Base-by-base conservation (phyloP, 305 asterid genomes). In the Salvia sclarea region DNA sequence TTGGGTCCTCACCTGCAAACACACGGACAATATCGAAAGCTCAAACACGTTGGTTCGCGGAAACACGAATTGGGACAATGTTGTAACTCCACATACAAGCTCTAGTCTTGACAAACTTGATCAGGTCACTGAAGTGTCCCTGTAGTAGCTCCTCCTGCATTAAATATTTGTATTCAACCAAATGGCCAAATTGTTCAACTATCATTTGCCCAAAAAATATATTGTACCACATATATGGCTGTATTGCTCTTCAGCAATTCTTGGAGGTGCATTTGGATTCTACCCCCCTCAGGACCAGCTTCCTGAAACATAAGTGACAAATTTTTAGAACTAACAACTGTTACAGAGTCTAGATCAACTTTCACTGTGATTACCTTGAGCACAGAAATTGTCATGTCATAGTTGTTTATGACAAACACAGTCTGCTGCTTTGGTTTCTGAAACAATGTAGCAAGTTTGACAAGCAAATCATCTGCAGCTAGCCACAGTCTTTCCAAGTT, bases 271-370 rank as follows among this genome's bases (percentile, higher is more conserved):
- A 85, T 78, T 71, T 91, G 98, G 78, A 89, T 82, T 81, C 88
- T 86, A 55, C 97, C 95, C 61, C 92, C 98, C 52, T 94, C 98
- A 38, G 96, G 86, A 78, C 91, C 96, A 74, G 97, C 93, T 84
- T 86, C 99, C 98, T 91, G 86, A 79, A 84, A 78, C 70, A 65
- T 49, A 77, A 48, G 59, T 66, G 72, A 44, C n/a, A 59, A 33
- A 56, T 54, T 35, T 57, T 77, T 28, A 44, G 56, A 69, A 64
- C 33, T 38, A 12, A 60, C 58, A 65, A 17, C 6, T 44, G 47
- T 65, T 40, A 22, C 25, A 49, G 24, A n/a, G n/a, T n/a, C n/a
- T n/a, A n/a, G n/a, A n/a, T n/a, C n/a, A n/a, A n/a, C n/a, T n/a
- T n/a, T n/a, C 37, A 71, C 20, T 53, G 53, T 25, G 4, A 25